phyloP scores from a whole-genome alignment of 78 protist species.

The Pigoraptor vietnamica region DNA sequence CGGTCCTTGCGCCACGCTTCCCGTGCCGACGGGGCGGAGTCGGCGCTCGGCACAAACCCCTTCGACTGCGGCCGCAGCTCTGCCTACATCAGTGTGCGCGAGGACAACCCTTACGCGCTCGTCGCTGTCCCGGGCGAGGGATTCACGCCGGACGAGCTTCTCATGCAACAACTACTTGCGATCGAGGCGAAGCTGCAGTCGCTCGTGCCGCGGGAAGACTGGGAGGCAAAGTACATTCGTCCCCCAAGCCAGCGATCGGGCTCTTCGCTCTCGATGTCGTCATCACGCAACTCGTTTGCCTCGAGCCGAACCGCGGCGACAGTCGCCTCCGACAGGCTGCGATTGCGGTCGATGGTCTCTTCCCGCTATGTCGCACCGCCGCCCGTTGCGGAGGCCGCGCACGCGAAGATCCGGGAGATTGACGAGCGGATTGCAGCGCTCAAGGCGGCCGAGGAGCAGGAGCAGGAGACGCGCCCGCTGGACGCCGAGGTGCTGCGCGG shows the following conservation, averaged over 20 bases:
- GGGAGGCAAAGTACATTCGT: not conserved
- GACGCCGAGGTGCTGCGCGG: not conserved
- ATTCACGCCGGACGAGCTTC: not conserved
- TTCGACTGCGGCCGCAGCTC: not conserved
- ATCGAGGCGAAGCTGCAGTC: not conserved
- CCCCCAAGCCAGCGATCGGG: not conserved
- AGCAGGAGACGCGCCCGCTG: not conserved
- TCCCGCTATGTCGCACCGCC: not conserved
- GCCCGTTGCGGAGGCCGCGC: not conserved
- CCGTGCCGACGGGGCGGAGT: not conserved
- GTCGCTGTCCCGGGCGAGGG: not conserved
- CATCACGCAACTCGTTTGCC: not conserved
- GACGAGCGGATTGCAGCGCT: not conserved
- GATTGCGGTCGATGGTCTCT: not conserved
- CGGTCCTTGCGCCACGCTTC: not conserved
- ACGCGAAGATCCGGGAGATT: not conserved
- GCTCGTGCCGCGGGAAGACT: not conserved
- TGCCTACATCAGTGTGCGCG: not conserved
- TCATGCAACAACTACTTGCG: not conserved
- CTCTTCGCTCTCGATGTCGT: not conserved
- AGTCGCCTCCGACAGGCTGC: not conserved
- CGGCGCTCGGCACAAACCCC: not conserved
- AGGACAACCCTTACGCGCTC: not conserved
- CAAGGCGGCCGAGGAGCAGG: not conserved
- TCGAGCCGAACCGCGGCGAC: not conserved